Conservation (phyloP, 805 yeast genomes). For the Lipomyces yamanashiensis region DNA sequence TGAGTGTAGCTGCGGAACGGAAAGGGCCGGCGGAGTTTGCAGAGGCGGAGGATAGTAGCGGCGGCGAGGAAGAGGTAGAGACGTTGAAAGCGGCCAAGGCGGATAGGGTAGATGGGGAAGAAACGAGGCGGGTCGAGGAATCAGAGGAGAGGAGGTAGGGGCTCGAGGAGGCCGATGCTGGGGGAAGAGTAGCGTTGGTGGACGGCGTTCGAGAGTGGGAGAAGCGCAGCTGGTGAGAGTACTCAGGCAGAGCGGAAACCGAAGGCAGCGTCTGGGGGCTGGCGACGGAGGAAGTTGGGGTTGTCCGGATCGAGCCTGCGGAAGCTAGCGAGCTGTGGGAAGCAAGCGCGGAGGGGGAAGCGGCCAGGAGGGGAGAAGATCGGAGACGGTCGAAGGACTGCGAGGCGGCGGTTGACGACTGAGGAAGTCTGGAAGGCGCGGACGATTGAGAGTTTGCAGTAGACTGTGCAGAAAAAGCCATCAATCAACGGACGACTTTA, state of each 20-base stretch:
- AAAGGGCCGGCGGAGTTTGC: slow-evolving; percentile 10
- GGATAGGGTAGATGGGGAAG: slow-evolving; percentile 5
- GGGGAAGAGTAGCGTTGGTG: neutral
- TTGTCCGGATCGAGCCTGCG: neutral
- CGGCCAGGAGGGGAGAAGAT: slow-evolving; percentile 6
- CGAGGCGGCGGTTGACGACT: slow-evolving; percentile 8
- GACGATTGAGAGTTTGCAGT: slow-evolving; percentile 6
- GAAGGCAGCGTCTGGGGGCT: slow-evolving; percentile 2
- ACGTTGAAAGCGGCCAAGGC: slow-evolving; percentile 3
- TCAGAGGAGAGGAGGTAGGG: slow-evolving; percentile 12
- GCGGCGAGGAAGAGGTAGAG: slow-evolving; percentile 16
- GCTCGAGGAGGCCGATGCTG: slow-evolving; percentile 12
- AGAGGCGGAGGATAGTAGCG: neutral
- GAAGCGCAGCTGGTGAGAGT: slow-evolving; percentile 12
- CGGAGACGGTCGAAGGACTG: slow-evolving; percentile 9
- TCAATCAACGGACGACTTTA: slow-evolving; percentile 19
- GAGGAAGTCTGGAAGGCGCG: slow-evolving; percentile 20
- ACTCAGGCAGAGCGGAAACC: slow-evolving; percentile 2
- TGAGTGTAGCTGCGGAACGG: slow-evolving; percentile 15
- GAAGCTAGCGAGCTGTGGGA: neutral
- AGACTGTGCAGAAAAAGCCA: slow-evolving; percentile 29
- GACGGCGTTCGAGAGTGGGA: slow-evolving; percentile 15
- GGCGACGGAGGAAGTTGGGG: neutral
- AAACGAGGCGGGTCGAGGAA: neutral
- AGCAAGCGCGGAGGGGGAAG: slow-evolving; percentile 1